phyloP scores from a whole-genome alignment of 495 filamentous ascomycete species.

The Hyaloscypha variabilis region DNA sequence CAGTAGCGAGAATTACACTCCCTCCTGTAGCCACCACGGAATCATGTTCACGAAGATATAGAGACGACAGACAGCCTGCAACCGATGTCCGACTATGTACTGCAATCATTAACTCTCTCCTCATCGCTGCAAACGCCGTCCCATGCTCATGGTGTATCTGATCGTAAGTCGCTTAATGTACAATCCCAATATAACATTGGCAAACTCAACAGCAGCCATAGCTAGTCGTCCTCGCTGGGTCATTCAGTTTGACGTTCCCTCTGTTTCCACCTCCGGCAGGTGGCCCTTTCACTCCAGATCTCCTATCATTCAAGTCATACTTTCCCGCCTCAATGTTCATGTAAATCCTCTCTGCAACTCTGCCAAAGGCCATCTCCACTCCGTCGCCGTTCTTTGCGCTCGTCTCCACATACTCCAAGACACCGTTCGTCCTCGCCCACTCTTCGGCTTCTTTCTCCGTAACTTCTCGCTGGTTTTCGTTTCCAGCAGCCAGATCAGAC shows the following conservation, averaged over 20 bases:
- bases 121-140: constrained; percentile 16
- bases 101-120: neutral
- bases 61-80: neutral
- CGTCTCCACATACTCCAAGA: constrained; percentile 94
- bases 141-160: constrained; percentile 28
- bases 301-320: constrained; percentile 92
- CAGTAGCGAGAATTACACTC: no score
- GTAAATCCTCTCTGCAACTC: constrained; percentile 92
- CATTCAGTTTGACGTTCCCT: constrained; percentile 40
- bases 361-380: constrained; percentile 89
- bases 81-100: neutral
- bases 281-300: constrained; percentile 88
- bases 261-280: constrained; percentile 45
- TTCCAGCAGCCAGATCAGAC: constrained; percentile 67
- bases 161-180: neutral
- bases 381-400: constrained; percentile 90
- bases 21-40: neutral
- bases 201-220: constrained; percentile 23
- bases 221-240: constrained; percentile 26
- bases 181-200: neutral
- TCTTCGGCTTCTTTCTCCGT: constrained; percentile 77
- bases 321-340: constrained; percentile 91
- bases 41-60: neutral
- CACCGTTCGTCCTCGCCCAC: constrained; percentile 81
- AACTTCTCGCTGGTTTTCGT: constrained; percentile 74